Conservation (phyloP, 2,329 filamentous ascomycete genomes). For the Microdochium bolleyi region DNA sequence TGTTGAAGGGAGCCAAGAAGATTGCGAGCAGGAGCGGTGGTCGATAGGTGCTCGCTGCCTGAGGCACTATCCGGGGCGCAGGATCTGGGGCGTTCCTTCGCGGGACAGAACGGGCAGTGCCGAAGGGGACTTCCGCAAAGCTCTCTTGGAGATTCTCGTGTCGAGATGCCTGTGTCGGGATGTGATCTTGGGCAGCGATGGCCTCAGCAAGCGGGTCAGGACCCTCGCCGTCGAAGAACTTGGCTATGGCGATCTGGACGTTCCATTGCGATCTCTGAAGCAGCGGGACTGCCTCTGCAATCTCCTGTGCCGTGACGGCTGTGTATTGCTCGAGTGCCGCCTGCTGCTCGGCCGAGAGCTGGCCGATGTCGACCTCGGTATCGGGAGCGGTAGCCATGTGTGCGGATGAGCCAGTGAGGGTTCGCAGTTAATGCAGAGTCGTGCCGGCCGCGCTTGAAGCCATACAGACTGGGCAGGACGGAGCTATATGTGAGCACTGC, state of each 20-base stretch:
- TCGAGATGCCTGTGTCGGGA: constrained; percentile 54
- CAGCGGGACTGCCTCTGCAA: constrained; percentile 67
- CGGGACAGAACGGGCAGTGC: constrained; percentile 14
- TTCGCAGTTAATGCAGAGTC: too few relatives aligned
- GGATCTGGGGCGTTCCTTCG: constrained; percentile 42
- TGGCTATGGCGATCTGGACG: constrained; percentile 91
- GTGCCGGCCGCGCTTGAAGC: too few relatives aligned
- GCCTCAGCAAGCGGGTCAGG: constrained; percentile 76
- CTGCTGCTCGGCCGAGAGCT: constrained; percentile 72
- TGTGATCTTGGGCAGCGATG: constrained; percentile 50
- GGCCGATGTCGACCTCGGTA: constrained; percentile 46
- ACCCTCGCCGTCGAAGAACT: constrained; percentile 95
- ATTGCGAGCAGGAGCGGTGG: constrained; percentile 71
- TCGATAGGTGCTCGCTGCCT: constrained; percentile 58
- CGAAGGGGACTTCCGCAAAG: constrained; percentile 29
- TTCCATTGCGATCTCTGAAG: constrained; percentile 92
- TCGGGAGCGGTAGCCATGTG: constrained; percentile 35
- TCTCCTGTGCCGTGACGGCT: constrained; percentile 77
- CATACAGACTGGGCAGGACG: too few relatives aligned
- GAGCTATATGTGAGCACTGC: too few relatives aligned
- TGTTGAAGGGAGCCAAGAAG: constrained; percentile 72
- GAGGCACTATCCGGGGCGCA: constrained; percentile 82
- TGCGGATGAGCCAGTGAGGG: too few relatives aligned
- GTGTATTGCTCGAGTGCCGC: constrained; percentile 82
- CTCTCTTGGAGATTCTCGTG: constrained; percentile 68